A percentile compares a stretch with the other conserved stretches of the same genome.
Evolutionary conservation across 495 filamentous ascomycete genomes (phyloP).

Genomic region (Neurospora tetrasperma): DNA sequence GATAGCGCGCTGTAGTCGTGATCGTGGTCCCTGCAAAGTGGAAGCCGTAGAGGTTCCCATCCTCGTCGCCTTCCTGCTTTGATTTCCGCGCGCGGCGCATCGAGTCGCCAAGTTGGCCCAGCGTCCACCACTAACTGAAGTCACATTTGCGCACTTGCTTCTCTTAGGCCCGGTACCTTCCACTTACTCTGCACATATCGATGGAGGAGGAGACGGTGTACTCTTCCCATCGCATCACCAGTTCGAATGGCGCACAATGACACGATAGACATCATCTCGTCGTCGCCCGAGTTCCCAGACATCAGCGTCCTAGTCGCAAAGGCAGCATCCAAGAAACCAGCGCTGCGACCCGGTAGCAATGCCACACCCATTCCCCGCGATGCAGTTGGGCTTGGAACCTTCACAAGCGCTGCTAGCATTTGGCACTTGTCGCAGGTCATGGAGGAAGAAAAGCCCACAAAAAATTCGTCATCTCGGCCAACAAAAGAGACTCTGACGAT

Average conservation of each 20-base stretch:
- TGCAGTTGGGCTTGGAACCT: conserved; percentile 15
- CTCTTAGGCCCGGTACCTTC: no score
- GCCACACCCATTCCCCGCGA: conserved; percentile 23
- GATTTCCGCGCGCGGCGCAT: background rate
- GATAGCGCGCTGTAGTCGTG: conserved; percentile 14
- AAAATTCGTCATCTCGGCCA: background rate
- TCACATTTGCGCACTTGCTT: no score
- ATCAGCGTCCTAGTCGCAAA: conserved; percentile 30
- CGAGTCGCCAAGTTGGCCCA: background rate
- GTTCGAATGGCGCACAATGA: conserved; percentile 14
- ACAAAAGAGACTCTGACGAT: background rate
- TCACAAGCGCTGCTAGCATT: conserved; percentile 33
- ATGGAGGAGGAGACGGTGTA: background rate
- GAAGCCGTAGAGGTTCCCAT: background rate
- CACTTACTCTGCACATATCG: no score
- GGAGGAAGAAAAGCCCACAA: background rate
- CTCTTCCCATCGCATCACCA: conserved; percentile 28
- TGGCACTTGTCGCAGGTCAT: conserved; percentile 11
- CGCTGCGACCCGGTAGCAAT: conserved; percentile 24
- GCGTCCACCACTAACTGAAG: background rate
- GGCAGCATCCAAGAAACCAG: conserved; percentile 14
- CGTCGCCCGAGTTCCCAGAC: conserved; percentile 37
- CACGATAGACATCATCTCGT: conserved; percentile 29
- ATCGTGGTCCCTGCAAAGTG: background rate
- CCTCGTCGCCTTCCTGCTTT: background rate